phyloP scores from a whole-genome alignment of 352 stramenopile species.

The Globisporangium megalacanthum region DNA sequence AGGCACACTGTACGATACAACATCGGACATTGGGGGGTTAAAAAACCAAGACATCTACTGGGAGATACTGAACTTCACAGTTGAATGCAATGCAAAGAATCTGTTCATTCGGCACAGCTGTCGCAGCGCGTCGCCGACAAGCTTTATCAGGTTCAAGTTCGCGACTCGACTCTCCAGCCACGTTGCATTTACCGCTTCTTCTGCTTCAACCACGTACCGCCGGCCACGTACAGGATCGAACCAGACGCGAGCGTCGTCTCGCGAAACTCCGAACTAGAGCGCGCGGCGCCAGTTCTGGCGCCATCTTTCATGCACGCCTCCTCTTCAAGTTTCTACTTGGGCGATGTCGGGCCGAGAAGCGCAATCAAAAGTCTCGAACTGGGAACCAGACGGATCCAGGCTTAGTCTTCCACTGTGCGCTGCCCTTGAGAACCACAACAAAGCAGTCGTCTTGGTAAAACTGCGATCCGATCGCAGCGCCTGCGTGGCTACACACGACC shows the following conservation, averaged over 20 bases:
- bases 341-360: constrained; percentile 10
- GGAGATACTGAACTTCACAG: too few species aligned
- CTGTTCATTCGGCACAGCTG: too few species aligned
- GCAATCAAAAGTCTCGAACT: constrained; percentile 17
- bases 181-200: constrained; percentile 17
- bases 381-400: constrained; percentile 18
- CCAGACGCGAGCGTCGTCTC: constrained; percentile 26
- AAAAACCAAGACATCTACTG: too few species aligned
- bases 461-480: constrained; percentile 29
- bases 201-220: constrained; percentile 39
- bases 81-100: too few species aligned
- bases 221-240: constrained; percentile 42
- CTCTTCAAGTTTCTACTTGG: not conserved
- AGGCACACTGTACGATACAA: too few species aligned
- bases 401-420: constrained; percentile 23
- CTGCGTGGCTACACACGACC: constrained; percentile 6
- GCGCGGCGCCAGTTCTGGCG: too few species aligned
- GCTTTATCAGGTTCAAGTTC: constrained; percentile 15
- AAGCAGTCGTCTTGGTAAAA: constrained; percentile 33
- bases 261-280: constrained; percentile 2
- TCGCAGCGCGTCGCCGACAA: too few species aligned
- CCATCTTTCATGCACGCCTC: constrained; percentile 17
- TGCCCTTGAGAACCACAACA: constrained; percentile 34
- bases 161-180: constrained; percentile 45
- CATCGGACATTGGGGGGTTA: too few species aligned